A percentile compares a stretch with the other conserved stretches of the same genome.
Evolutionary conservation across 2,329 filamentous ascomycete species (phyloP).

Genomic region (Rhinocladiella similis): DNA sequence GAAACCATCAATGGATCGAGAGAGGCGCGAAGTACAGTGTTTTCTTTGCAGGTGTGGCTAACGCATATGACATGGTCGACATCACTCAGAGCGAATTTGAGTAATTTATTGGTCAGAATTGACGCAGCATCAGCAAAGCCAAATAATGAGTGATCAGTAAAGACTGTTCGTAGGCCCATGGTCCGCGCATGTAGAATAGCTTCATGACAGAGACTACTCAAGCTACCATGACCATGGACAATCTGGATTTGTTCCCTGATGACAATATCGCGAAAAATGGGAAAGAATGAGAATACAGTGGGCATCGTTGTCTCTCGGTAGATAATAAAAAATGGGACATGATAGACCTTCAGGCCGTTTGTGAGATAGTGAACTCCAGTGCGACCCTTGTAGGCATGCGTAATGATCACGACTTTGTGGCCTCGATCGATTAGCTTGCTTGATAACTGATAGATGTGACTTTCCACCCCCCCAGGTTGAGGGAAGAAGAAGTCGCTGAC

Average conservation of each 20-base stretch:
- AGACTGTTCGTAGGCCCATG: slow-evolving; percentile 94
- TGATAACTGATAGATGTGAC: slow-evolving; percentile 96
- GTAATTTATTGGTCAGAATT: slow-evolving; percentile 92
- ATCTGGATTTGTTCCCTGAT: slow-evolving; percentile 95
- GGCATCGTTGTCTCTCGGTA: slow-evolving; percentile 93
- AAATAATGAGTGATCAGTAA: slow-evolving; percentile 96
- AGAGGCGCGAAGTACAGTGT: slow-evolving; percentile 90
- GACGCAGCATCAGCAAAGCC: slow-evolving; percentile 95
- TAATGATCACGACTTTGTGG: slow-evolving; percentile 97
- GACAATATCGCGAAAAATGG: slow-evolving; percentile 94
- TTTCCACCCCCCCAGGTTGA: slow-evolving; percentile 93
- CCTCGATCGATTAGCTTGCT: slow-evolving; percentile 96
- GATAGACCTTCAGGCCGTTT: slow-evolving; percentile 97
- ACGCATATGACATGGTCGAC: slow-evolving; percentile 98
- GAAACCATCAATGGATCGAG: slow-evolving; percentile 96
- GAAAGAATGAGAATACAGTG: slow-evolving; percentile 98
- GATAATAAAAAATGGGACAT: slow-evolving; percentile 93
- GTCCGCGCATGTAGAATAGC: slow-evolving; percentile 91
- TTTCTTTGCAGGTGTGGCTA: slow-evolving; percentile 98
- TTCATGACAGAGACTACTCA: slow-evolving; percentile 92
- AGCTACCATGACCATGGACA: slow-evolving; percentile 92
- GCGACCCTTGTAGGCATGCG: slow-evolving; percentile 87
- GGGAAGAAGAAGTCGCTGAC: slow-evolving; percentile 99
- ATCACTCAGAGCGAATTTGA: slow-evolving; percentile 95
- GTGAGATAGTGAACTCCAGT: slow-evolving; percentile 93